Evolutionary conservation across 2,329 filamentous ascomycete genomes (phyloP), one percentile per base, ranked within the genome.

Genomic region (Epichloe sibirici): DNA sequence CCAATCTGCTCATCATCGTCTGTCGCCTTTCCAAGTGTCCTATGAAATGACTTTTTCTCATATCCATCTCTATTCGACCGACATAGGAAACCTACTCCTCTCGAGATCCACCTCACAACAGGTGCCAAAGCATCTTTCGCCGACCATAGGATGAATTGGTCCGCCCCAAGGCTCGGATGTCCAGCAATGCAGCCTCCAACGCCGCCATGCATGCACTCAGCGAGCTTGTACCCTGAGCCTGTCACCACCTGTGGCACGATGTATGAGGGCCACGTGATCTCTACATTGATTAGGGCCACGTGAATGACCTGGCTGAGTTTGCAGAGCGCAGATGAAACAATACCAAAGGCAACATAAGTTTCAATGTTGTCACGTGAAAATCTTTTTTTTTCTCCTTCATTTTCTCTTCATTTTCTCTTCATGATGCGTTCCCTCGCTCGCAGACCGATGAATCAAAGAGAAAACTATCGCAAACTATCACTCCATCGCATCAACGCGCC

Each of bases 161-260:
- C 21, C 21, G n/a, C 31, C 6, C 42, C 21, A 9, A 51, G 43
- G 31, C 13, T 17, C 31, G 23, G 49, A 13, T 47, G 31, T 43
- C 25, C 51, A 53, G 48, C 25, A 46, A 47, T 48, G 47, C 47
- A 53, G 43, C 43, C 51, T 45, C 37, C 42, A 38, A 47, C 51
- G 43, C 51, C 51, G 38, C 43, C 9, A 37, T 49, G 35, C 43
- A 47, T 11, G 28, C 28, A 23, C 23, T 50, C 35, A 43, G 35
- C n/a, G 13, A 35, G 21, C 38, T 21, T 47, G 6, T 35, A 13
- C 9, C 46, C n/a, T 13, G 40, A 35, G 28, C 13, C 13, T 17
- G 42, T 47, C 23, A 13, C 38, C n/a, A 28, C 51, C 13, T n/a
- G 28, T 23, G 34, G 37, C 45, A 5, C 3, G 1, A 34, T 52